Evolutionary conservation across 2,329 filamentous ascomycete genomes (phyloP), one percentile per base, ranked within the genome.

Genomic region (Hymenoscyphus fructigenus): DNA sequence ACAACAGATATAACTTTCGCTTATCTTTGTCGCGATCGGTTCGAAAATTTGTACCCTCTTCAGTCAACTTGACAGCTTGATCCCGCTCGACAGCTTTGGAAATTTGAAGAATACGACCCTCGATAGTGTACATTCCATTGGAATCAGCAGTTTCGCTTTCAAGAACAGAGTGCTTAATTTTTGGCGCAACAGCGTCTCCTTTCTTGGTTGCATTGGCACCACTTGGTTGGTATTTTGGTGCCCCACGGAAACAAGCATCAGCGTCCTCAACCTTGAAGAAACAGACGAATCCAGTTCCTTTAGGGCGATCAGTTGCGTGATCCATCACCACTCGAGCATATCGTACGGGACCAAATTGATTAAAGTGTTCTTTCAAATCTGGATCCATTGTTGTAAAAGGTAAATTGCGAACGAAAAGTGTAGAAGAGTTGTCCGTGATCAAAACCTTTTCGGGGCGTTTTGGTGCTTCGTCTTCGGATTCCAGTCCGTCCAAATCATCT

Each of bases 271-370:
- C 80, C 59, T 90, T 88, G 78, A 89, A 89, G 79, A 99, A 99
- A 79, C 92, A 96, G 34, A 98, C 94, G 74, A 99, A 99, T 3
- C 90, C 95, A 36, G 94, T 98, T 29, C 95, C 95, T 58, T 91
- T 92, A 1, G 95, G 92, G 60, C 92, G 89, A 71, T 93, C 93
- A 0, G 92, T 97, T 28, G 88, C 86, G 57, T 84, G 89, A 75
- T 99, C 94, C 75, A 96, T 85, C 44, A 99, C 96, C 10, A 97
- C 89, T 69, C 96, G 86, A 5, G 94, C 95, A 76, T 98, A 99
- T 44, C 93, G 87, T 47, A 97, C 82, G n/a, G 84, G 85, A 29
- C 95, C 96, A 73, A 99, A 98, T 72, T 89, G 83, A n/a, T 82
- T 81, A 74, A 99, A 99, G 76, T 97, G 94, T 60, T 88, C 84